Evolutionary conservation across 768 basidiomycete genomes (phyloP), one percentile per base, ranked within the genome.

Genomic region (Lactarius quietus): DNA sequence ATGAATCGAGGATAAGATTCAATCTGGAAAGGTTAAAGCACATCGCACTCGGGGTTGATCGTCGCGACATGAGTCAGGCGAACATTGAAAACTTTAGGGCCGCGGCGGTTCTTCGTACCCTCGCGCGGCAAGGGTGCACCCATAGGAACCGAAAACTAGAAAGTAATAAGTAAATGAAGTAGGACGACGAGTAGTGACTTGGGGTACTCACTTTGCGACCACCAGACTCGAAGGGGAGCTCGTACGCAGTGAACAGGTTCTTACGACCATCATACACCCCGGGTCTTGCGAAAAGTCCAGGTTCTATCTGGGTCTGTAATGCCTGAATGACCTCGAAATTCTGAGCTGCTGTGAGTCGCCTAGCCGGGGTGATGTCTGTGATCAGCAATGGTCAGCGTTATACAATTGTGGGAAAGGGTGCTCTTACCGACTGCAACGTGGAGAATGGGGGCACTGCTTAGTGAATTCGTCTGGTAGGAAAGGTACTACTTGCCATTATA

Each of bases 241-340:
- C 79, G 43, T 82, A 79, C 17, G 84, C 76, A 28, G 87, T 80
- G 70, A 90, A 93, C 55, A 86, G 73, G 67, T 92, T 93, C 74
- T 92, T 93, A 48, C 89, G 81, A 0, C 91, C 91, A 64, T 93
- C 92, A 65, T 92, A 93, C 2, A 84, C 90, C 20, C 81, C 87
- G 17, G 81, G 84, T 12, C 89, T 90, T 3, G 84, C 89, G 72
- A 93, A 93, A 26, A 89, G 77, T n/a, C 82, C 75, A 0, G 84
- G 85, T 1, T 85, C 84, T 5, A 82, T 79, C 0, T 76, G 73
- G 6, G 76, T 78, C 72, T 93, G 92, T 17, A 93, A 73, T 18
- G 77, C 78, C 17, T 80, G 79, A 55, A 93, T 86, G 12, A 93
- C 75, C 17, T 88, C 85, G 79, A 93, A 80, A 65, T 91, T 92